Evolutionary conservation across 148 eudicot species (phyloP).

Genomic region (Cornus kousa): DNA sequence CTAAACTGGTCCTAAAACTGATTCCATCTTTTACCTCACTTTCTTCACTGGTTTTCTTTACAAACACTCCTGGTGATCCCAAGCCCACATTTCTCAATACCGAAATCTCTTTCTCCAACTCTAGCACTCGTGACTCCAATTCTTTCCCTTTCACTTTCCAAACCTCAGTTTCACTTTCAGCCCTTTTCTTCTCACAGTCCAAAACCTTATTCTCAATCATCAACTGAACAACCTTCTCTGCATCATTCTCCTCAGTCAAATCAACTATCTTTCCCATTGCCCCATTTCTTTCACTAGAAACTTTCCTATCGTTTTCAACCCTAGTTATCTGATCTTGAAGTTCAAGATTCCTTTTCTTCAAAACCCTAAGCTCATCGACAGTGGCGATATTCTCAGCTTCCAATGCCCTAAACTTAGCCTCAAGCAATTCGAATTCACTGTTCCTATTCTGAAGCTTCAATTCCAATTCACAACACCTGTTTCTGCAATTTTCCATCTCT

Average conservation of each 20-base stretch:
- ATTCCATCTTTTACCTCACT: not conserved
- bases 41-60: not conserved
- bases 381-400: constrained; percentile 24
- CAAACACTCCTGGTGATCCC: not conserved
- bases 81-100: not conserved
- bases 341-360: constrained; percentile 26
- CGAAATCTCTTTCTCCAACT: constrained; percentile 33
- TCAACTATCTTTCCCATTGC: constrained; percentile 7
- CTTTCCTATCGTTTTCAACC: constrained; percentile 3
- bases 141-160: constrained; percentile 50
- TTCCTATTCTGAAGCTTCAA: constrained; percentile 20
- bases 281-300: not conserved
- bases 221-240: constrained; percentile 36
- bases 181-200: constrained; percentile 51
- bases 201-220: constrained; percentile 55
- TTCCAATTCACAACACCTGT: constrained; percentile 19
- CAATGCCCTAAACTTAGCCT: constrained; percentile 29
- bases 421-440: constrained; percentile 24
- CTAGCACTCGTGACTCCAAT: constrained; percentile 35
- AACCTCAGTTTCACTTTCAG: constrained; percentile 35
- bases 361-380: constrained; percentile 38
- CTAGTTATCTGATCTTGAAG: constrained; percentile 14
- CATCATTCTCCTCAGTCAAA: constrained; percentile 25
- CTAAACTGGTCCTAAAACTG: constrained; percentile 13
- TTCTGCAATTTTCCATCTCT: constrained; percentile 5